phyloP scores from a whole-genome alignment of 2,329 filamentous ascomycete genomes.

The Lasiodiplodia sp. region DNA sequence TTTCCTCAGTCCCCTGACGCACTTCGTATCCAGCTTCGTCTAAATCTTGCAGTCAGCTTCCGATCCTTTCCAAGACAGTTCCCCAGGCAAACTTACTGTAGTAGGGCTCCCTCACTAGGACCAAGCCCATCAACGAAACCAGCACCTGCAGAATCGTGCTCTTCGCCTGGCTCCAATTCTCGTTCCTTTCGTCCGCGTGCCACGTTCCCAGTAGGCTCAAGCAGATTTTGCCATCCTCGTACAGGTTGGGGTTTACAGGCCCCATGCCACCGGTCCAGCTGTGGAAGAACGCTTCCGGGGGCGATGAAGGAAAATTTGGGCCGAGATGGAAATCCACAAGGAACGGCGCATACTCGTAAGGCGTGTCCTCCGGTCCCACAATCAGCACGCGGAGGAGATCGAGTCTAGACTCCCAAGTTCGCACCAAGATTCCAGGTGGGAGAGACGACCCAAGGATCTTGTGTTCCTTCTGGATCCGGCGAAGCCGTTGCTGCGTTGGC shows the following conservation, averaged over 20 bases:
- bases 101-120: constrained; percentile 66
- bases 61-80: background rate
- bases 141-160: constrained; percentile 65
- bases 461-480: constrained; percentile 65
- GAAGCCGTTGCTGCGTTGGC: constrained; percentile 52
- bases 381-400: constrained; percentile 66
- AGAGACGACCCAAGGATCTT: constrained; percentile 63
- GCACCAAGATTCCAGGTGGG: constrained; percentile 63
- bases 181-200: constrained; percentile 60
- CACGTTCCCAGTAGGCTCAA: constrained; percentile 66
- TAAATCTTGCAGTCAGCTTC: constrained; percentile 33
- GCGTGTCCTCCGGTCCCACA: constrained; percentile 65
- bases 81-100: constrained; percentile 55
- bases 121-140: constrained; percentile 64
- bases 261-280: constrained; percentile 63
- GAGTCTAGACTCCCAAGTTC: constrained; percentile 65
- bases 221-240: constrained; percentile 69
- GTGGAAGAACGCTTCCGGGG: constrained; percentile 66
- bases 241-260: constrained; percentile 68
- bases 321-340: constrained; percentile 65
- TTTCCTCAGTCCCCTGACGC: constrained; percentile 55
- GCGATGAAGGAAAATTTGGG: constrained; percentile 57
- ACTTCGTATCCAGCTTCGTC: constrained; percentile 68
- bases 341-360: constrained; percentile 68
- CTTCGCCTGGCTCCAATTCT: constrained; percentile 61